Base-by-base conservation (phyloP, 2,329 filamentous ascomycete species). In the Blumeriella jaapii region DNA sequence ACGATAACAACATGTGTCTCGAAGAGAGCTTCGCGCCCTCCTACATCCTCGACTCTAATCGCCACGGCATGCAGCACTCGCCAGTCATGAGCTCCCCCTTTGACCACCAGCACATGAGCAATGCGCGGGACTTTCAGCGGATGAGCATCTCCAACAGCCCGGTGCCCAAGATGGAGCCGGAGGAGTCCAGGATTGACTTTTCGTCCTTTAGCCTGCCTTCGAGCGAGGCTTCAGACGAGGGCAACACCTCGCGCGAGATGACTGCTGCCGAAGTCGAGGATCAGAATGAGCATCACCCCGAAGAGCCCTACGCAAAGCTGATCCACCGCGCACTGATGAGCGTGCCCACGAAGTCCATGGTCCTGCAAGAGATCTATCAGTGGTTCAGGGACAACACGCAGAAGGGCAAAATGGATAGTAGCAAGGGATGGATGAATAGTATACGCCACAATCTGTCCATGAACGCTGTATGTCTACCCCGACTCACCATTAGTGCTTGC, bases 391-490 rank as follows among this genome's bases (percentile, higher is more conserved):
- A 78, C 17, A 78, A 94, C 52, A 94, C 86, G 2, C 70, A 73
- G 47, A 94, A 91, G 58, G 74, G 73, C 4, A 68, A 69, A 29
- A 55, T 59, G 12, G 67, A 65, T 6, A 62, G n/a, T n/a, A n/a
- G 59, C 9, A 80, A 77, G 49, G 89, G 87, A 7, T 96, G 89
- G 89, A 82, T 89, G 60, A 96, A 95, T 59, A 93, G 84, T 55
- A 93, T 96, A 46, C 74, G 89, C 2, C 89, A 96, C 58, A 96
- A 96, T 49, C 64, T 96, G 6, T 94, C 85, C 30, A 95, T 96
- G 87, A 96, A 96, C 51, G 69, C 71, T 41, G 89, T 95, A 73
- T 61, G 75, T 33, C 14, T 66, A 30, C 22, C 12, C 22, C 10
- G n/a, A 20, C 4, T 20, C 20, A 22, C n/a, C 23, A 22, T 22